phyloP scores from a whole-genome alignment of 495 filamentous ascomycete genomes.

The Elasticomyces elasticus region DNA sequence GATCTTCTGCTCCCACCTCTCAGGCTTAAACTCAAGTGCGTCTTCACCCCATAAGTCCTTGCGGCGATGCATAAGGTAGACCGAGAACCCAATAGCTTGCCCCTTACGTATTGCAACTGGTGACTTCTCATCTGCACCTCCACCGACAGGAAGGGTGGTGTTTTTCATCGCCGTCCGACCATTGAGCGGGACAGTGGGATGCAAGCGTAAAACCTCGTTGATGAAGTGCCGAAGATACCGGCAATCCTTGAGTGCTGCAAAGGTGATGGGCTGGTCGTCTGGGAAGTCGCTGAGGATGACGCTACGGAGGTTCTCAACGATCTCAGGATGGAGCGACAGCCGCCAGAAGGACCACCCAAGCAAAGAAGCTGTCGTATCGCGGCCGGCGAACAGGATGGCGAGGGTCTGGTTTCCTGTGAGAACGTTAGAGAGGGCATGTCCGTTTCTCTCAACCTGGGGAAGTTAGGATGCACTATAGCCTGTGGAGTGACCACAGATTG shows the following conservation, averaged over 20 bases:
- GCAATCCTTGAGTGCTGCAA: slow-evolving; percentile 18
- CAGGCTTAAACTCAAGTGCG: slow-evolving; percentile 21
- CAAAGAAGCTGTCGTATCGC: slow-evolving; percentile 30
- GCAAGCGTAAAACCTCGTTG: slow-evolving; percentile 23
- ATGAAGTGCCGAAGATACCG: slow-evolving; percentile 17
- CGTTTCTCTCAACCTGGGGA: too few relatives aligned
- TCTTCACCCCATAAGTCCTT: slow-evolving; percentile 21
- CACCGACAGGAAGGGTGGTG: slow-evolving; percentile 21
- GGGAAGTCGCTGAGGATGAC: slow-evolving; percentile 4
- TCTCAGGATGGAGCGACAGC: slow-evolving; percentile 8
- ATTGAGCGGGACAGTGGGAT: slow-evolving; percentile 21
- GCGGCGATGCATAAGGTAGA: slow-evolving; percentile 23
- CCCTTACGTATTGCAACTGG: slow-evolving; percentile 23
- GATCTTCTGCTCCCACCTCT: slow-evolving; percentile 20
- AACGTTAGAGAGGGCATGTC: too few relatives aligned
- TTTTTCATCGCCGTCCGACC: slow-evolving; percentile 6
- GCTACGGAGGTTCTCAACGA: slow-evolving; percentile 14
- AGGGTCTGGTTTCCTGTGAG: slow-evolving; percentile 16
- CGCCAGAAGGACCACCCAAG: slow-evolving; percentile 22
- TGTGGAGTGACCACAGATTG: too few relatives aligned
- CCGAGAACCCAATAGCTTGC: slow-evolving; percentile 7
- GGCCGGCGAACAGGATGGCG: slow-evolving; percentile 27
- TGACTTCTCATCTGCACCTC: slow-evolving; percentile 14
- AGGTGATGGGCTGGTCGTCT: slow-evolving; percentile 14
- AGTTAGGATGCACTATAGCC: too few relatives aligned